These are phyloP conservation scores for Dictyostelium citrinum DNA, from an alignment of 78 protist species.

Conservation along the genomic window DNA sequence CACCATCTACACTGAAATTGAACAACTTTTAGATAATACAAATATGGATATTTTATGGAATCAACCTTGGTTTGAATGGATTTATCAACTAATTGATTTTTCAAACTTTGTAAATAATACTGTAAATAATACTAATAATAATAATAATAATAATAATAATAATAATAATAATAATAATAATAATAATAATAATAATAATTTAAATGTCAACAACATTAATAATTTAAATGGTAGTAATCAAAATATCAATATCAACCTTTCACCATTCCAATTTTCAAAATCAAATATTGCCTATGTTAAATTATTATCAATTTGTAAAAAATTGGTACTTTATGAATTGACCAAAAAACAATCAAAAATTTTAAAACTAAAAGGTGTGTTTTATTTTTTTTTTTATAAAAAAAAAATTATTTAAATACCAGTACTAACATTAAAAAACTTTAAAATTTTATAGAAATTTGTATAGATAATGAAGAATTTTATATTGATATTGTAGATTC, in stretches of 20 bases:
- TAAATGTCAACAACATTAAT: neutral
- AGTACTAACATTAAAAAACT: neutral
- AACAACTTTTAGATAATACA: neutral
- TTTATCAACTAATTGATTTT: slow-evolving; percentile 34
- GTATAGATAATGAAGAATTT: slow-evolving; percentile 62
- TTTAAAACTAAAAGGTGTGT: slow-evolving; percentile 9
- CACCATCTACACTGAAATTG: neutral
- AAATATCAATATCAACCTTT: neutral
- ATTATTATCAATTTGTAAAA: slow-evolving; percentile 27
- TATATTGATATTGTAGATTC: slow-evolving; percentile 52
- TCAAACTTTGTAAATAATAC: neutral
- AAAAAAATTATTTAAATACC: neutral
- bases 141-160: neutral
- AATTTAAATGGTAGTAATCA: neutral
- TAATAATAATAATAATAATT: neutral
- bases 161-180: neutral
- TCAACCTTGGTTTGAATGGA: slow-evolving; percentile 73
- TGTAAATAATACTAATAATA: neutral
- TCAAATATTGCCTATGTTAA: slow-evolving; percentile 7
- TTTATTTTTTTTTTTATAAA: neutral
- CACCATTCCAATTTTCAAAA: neutral
- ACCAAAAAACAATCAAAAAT: slow-evolving; percentile 42
- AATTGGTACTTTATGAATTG: slow-evolving; percentile 29
- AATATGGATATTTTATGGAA: slow-evolving; percentile 73
- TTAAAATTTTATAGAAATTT: slow-evolving; percentile 32